Evolutionary conservation across 2,329 filamentous ascomycete genomes (phyloP), one percentile per base, ranked within the genome.

Genomic region (Aspergillus japonicus): DNA sequence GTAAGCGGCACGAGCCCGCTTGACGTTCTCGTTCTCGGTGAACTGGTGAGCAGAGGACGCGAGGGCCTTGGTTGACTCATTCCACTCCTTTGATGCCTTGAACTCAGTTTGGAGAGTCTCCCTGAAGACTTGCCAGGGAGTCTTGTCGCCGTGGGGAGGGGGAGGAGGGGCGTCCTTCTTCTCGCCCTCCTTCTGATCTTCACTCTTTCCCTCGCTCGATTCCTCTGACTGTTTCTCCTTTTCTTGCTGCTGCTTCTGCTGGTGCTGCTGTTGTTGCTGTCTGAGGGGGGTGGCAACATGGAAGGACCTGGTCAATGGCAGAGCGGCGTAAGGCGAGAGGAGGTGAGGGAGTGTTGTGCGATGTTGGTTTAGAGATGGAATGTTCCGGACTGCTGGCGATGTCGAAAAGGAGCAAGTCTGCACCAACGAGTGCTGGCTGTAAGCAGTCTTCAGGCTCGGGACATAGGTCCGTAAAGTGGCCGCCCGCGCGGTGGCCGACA

Each of bases 51-150:
- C 92, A 5, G 90, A 91, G 52, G 91, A 91, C 19, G 91, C 90
- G 47, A 99, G 85, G 66, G 95, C 91, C 81, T 99, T 98, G 47
- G 94, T 99, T 48, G 92, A 96, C 73, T 99, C 95, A 72, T 99
- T 96, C 95, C 95, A 99, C 76, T 99, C 95, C 74, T 98, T 96
- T 16, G 93, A 98, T 55, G 92, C 90, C 77, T 97, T 92, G 80
- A 99, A 96, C 78, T 99, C 95, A 59, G 83, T 85, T 75, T 91
- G 87, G 78, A 99, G 86, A n/a, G 95, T 99, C 73, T 99, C 95
- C 72, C 91, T 91, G 81, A 99, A 99, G 33, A 99, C 95, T 75
- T 98, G 92, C 93, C 95, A 98, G 56, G 95, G 95, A 3, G 94
- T 95, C 83, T 99, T 99, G 80, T 96, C 92, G 62, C 95, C 95